A percentile compares a stretch with the other conserved stretches of the same genome.
Conservation (phyloP, 495 filamentous ascomycete genomes). For the Lepraria neglecta region DNA sequence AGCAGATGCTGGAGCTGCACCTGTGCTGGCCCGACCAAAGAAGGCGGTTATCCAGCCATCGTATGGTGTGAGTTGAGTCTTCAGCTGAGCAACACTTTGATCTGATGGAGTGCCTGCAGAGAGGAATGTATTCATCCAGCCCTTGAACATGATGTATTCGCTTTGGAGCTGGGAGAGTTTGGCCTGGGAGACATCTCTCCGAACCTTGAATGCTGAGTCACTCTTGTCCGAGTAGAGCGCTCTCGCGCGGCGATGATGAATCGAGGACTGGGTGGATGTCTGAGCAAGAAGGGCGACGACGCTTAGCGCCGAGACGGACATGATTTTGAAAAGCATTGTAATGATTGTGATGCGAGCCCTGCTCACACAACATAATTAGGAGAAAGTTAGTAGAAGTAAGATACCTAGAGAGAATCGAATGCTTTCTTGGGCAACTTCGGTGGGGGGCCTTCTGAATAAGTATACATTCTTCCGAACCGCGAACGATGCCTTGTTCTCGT, state of each 20-base stretch:
- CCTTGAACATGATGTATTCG: constrained; percentile 4
- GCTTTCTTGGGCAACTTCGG: no score
- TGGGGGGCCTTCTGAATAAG: background rate
- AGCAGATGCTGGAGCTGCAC: background rate
- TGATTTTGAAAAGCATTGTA: background rate
- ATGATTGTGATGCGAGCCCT: background rate
- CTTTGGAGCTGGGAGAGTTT: constrained; percentile 8
- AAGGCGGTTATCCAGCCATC: constrained; percentile 15
- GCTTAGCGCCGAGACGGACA: background rate
- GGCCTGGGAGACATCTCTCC: constrained; percentile 8
- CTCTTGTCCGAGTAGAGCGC: background rate
- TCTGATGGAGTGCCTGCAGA: background rate
- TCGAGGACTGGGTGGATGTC: constrained; percentile 7
- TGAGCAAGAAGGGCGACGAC: constrained; percentile 11
- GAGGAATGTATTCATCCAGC: constrained; percentile 16
- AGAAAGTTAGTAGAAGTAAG: background rate
- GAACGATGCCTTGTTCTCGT: background rate
- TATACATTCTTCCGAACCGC: background rate
- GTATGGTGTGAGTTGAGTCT: constrained; percentile 9
- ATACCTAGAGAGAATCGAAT: background rate
- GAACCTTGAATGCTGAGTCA: background rate
- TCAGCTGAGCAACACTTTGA: constrained; percentile 3
- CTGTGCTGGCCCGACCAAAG: background rate
- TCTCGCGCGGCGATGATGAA: background rate
- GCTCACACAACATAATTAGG: background rate